These are phyloP conservation scores for Breviolum minutum DNA, from an alignment of 73 alveolate species.

Conservation along the genomic window DNA sequence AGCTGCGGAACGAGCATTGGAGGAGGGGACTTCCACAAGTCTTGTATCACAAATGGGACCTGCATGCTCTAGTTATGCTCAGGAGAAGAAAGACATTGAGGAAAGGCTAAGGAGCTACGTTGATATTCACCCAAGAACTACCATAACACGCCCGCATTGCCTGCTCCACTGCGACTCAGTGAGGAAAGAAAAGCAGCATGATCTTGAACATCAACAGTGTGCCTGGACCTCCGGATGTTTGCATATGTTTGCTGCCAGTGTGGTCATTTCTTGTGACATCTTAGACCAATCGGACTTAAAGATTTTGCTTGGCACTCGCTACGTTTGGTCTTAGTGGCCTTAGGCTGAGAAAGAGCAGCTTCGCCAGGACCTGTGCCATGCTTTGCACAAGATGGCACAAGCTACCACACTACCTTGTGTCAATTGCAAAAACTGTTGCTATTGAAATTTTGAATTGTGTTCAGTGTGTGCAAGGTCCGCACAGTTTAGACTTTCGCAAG, in stretches of 20 bases:
- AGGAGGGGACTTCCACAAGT: background rate
- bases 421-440: background rate
- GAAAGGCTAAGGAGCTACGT: constrained; percentile 2
- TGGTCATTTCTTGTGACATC: background rate
- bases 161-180: background rate
- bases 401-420: too few relatives aligned
- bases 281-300: background rate
- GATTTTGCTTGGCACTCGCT: background rate
- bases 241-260: background rate
- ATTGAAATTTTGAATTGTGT: background rate
- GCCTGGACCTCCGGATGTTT: background rate
- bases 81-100: constrained; percentile 45
- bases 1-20: constrained; percentile 21
- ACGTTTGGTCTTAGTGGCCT: background rate
- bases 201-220: constrained; percentile 2
- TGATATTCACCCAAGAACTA: background rate
- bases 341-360: constrained; percentile 44
- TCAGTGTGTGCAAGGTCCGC: too few relatives aligned
- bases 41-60: too few relatives aligned
- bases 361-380: constrained; percentile 1
- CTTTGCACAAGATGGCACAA: too few relatives aligned
- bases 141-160: too few relatives aligned
- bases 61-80: background rate
- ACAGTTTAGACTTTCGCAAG: too few relatives aligned
- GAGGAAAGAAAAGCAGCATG: constrained; percentile 14